Conservation (phyloP, 305 asterid genomes). For the Coffea humblotiana region DNA sequence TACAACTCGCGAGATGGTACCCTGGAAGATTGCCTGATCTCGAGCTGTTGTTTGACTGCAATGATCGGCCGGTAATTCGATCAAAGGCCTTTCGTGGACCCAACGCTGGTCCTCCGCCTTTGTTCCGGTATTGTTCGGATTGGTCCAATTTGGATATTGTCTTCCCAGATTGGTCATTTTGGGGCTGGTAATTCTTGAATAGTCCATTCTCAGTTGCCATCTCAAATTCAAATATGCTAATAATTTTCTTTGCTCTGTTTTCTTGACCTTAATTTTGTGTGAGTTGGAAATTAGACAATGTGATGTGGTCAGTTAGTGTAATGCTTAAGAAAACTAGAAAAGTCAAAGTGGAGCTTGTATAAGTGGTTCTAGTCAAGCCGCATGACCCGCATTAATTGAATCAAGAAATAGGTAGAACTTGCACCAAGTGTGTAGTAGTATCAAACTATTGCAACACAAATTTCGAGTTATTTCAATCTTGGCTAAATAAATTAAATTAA, state of each 20-base stretch:
- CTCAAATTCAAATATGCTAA: not conserved
- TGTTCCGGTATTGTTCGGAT: conserved; percentile 90
- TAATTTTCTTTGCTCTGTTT: not conserved
- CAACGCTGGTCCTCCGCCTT: conserved; percentile 52
- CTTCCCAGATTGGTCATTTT: conserved; percentile 94
- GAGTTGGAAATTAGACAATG: too few species aligned
- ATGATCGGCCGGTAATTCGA: conserved; percentile 61
- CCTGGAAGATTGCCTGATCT: conserved; percentile 82
- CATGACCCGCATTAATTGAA: not conserved
- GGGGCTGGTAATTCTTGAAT: conserved; percentile 78
- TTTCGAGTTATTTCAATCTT: too few species aligned
- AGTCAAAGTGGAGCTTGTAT: not conserved
- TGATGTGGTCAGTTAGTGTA: not conserved
- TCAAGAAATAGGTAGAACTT: not conserved
- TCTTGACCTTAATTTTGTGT: too few species aligned
- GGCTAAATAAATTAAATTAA: too few species aligned
- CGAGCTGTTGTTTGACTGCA: conserved; percentile 81
- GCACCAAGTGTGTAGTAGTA: not conserved
- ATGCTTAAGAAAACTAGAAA: not conserved
- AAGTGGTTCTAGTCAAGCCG: not conserved
- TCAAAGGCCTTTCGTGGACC: conserved; percentile 37
- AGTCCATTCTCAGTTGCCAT: not conserved
- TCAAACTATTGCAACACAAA: too few species aligned
- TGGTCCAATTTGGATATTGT: conserved; percentile 72
- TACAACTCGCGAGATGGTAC: conserved; percentile 63